Evolutionary conservation across 257 asterid genomes (phyloP).

Genomic region (Solanum ossicruentum): DNA sequence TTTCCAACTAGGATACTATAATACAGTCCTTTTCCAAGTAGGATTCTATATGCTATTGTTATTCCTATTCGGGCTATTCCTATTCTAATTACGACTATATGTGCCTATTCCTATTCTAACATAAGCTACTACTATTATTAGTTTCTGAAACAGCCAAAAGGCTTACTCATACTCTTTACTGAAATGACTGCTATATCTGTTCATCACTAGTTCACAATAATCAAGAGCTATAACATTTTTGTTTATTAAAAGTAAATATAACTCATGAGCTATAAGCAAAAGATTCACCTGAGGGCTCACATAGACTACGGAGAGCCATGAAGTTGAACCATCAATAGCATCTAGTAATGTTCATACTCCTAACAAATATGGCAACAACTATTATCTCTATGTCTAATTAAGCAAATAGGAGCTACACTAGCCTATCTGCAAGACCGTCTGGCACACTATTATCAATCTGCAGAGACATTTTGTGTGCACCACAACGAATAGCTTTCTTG

Average conservation of each 20-base stretch:
- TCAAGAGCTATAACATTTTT: background rate
- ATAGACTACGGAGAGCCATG: background rate
- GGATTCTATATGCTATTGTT: too few relatives aligned
- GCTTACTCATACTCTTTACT: background rate
- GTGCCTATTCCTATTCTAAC: too few relatives aligned
- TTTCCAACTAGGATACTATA: too few relatives aligned
- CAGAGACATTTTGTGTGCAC: background rate
- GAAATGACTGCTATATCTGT: background rate
- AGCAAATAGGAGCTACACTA: background rate
- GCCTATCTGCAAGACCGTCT: background rate
- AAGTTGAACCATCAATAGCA: background rate
- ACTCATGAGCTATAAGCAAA: background rate
- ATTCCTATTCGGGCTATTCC: too few relatives aligned
- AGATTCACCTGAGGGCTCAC: background rate
- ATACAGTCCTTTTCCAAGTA: too few relatives aligned
- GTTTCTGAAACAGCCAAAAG: background rate
- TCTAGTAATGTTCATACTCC: background rate
- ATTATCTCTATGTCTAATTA: background rate
- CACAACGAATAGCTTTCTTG: background rate
- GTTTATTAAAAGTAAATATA: background rate
- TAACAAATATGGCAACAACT: background rate
- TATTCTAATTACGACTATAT: too few relatives aligned
- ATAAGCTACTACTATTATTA: background rate
- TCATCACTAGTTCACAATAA: background rate
- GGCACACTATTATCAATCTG: background rate